Evolutionary conservation across 495 filamentous ascomycete genomes (phyloP), one percentile per base, ranked within the genome.

Genomic region (Trichoderma asperelloides): DNA sequence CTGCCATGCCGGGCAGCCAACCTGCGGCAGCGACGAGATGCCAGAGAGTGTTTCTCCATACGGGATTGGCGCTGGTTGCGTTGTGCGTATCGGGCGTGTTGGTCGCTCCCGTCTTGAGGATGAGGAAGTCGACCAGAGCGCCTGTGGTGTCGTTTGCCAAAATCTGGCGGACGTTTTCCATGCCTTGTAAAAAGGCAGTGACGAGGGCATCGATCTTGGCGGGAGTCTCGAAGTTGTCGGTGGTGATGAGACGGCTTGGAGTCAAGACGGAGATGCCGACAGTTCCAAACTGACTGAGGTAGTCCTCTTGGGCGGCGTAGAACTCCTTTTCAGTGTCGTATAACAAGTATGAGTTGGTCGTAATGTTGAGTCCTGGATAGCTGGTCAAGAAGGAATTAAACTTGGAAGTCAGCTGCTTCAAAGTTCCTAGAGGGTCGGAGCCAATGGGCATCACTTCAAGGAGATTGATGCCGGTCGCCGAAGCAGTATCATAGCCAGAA

Each of bases 11-110:
- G 39, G 27, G 78, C 68, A n/a, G 70, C 70, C 23, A 76, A 30
- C 13, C 72, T 71, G 21, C 23, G 23, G 65, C 62, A 43, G 23
- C 27, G 9, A 60, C 11, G 3, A 78, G 66, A 69, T 87, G 84
- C 77, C 86, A 77, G 9, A 82, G 77, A 15, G 81, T 78, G 0
- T 77, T 67, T 28, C 86, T 78, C 79, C 81, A 87, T 8, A 85
- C 85, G 0, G 84, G 85, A 73, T 84, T 83, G 5, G 83, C 81
- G 1, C 55, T 60, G 27, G 55, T 60, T 13, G 23, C 27, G 11
- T 18, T 12, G 8, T 28, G 25, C 13, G 55, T 18, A 12, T 60
- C 55, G 16, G 55, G 25, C 11, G 55, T 60, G 6, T 60, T 60
- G 55, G 11, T 28, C 13, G 55, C 25, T 28, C 55, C 55, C 3